These are phyloP conservation scores for Penicillium lividum DNA, from an alignment of 495 filamentous ascomycete species.

Conservation along the genomic window DNA sequence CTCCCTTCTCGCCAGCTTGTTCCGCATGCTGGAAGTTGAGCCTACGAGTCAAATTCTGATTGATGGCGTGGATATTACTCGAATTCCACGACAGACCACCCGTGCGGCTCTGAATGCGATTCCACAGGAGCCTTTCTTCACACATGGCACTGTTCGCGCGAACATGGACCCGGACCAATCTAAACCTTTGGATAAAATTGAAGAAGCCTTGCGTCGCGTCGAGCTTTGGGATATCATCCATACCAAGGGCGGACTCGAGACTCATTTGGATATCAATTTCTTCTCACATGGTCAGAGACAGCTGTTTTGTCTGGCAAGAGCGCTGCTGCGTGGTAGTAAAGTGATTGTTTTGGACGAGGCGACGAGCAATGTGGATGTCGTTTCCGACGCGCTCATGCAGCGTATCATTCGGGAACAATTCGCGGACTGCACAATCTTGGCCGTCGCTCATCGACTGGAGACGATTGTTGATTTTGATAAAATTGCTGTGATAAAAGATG, in stretches of 20 bases:
- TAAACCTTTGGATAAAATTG: conserved; percentile 11
- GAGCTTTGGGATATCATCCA: conserved; percentile 21
- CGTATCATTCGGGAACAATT: conserved; percentile 6
- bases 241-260: conserved; percentile 24
- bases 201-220: conserved; percentile 23
- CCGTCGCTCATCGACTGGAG: conserved; percentile 12
- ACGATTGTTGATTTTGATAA: conserved; percentile 12
- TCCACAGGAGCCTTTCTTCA: conserved; percentile 39
- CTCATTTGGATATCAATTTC: conserved; percentile 9
- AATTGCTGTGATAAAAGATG: conserved; percentile 7
- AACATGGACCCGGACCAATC: conserved; percentile 34
- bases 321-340: conserved; percentile 19
- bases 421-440: conserved; percentile 8
- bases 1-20: conserved; percentile 25
- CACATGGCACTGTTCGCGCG: conserved; percentile 30
- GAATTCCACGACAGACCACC: conserved; percentile 17
- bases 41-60: conserved; percentile 18
- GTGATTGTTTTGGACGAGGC: conserved; percentile 17
- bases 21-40: conserved; percentile 32
- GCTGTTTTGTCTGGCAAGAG: conserved; percentile 31
- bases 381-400: conserved; percentile 10
- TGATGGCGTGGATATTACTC: conserved; percentile 11
- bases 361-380: conserved; percentile 11
- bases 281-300: conserved; percentile 48
- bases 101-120: conserved; percentile 30